phyloP scores from a whole-genome alignment of 2,329 filamentous ascomycete species.

The Pestalotiopsis sp. region DNA sequence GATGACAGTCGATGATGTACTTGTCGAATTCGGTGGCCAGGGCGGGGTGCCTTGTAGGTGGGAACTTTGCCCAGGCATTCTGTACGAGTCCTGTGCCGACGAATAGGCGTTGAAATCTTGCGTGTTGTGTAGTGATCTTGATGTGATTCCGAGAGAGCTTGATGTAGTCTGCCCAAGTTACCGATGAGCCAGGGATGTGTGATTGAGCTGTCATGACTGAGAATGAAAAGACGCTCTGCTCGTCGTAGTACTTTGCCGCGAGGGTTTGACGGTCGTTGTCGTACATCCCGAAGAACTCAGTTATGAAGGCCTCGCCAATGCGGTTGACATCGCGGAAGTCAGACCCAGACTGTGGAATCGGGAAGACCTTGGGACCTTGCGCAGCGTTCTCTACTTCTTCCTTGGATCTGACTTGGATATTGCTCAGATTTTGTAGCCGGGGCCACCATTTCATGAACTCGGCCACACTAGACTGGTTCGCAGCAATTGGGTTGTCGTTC shows the following conservation, averaged over 20 bases:
- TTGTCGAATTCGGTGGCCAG: constrained; percentile 68
- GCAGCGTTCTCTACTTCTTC: constrained; percentile 66
- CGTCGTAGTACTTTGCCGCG: constrained; percentile 73
- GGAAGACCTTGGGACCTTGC: constrained; percentile 52
- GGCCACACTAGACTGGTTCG: constrained; percentile 62
- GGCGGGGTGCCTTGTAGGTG: constrained; percentile 74
- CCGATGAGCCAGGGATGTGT: constrained; percentile 48
- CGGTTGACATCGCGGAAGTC: constrained; percentile 75
- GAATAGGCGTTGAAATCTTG: constrained; percentile 68
- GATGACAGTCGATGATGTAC: constrained; percentile 83
- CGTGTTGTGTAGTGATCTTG: constrained; percentile 64
- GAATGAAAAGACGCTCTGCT: constrained; percentile 74
- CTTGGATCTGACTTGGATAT: constrained; percentile 71
- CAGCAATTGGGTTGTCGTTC: constrained; percentile 72
- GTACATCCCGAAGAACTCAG: constrained; percentile 73
- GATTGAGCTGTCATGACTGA: constrained; percentile 67
- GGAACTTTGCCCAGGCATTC: constrained; percentile 71
- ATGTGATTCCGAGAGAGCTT: constrained; percentile 78
- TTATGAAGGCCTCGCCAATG: constrained; percentile 76
- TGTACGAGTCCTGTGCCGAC: constrained; percentile 67
- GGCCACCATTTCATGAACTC: constrained; percentile 84
- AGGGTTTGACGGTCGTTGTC: constrained; percentile 72
- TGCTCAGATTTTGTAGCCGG: constrained; percentile 76
- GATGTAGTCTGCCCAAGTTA: constrained; percentile 74
- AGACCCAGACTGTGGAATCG: constrained; percentile 65